Conservation (phyloP, 768 basidiomycete genomes). For the Trametes coccinea region DNA sequence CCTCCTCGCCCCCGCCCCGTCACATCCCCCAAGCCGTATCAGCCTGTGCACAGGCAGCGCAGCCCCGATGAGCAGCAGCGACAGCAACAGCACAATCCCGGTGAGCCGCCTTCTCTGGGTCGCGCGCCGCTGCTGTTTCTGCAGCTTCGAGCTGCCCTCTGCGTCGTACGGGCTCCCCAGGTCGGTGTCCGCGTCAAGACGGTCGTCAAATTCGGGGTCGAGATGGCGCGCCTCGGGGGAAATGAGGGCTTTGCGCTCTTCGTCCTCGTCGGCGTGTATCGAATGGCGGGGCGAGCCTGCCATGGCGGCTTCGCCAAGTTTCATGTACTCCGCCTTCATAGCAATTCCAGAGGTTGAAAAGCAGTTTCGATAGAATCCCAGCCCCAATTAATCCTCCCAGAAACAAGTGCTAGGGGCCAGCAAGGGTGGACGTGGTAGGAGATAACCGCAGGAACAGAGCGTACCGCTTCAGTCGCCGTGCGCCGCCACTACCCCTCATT, state of each 20-base stretch:
- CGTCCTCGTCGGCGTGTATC: slow-evolving; percentile 9
- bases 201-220: background rate
- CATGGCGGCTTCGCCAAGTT: background rate
- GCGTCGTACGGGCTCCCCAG: slow-evolving; percentile 8
- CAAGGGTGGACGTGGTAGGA: background rate
- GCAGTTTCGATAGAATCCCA: no score
- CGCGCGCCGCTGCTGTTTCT: background rate
- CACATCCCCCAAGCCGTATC: background rate
- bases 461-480: background rate
- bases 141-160: slow-evolving; percentile 3
- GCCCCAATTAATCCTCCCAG: no score
- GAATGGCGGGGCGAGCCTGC: background rate
- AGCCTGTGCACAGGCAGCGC: slow-evolving; percentile 17
- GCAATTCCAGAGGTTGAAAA: background rate
- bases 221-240: slow-evolving; percentile 6
- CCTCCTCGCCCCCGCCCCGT: background rate
- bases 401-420: no score
- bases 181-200: background rate
- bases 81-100: slow-evolving; percentile 18
- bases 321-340: slow-evolving; percentile 14
- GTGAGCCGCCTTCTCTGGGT: slow-evolving; percentile 1
- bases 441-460: background rate
- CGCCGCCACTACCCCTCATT: background rate
- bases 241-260: slow-evolving; percentile 24
- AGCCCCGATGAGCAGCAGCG: slow-evolving; percentile 14